Percentiles rank a stretch among this genome's conserved stretches.
phyloP scores from a whole-genome alignment of 2,329 filamentous ascomycete species.

The Fusarium pseudonygamai region DNA sequence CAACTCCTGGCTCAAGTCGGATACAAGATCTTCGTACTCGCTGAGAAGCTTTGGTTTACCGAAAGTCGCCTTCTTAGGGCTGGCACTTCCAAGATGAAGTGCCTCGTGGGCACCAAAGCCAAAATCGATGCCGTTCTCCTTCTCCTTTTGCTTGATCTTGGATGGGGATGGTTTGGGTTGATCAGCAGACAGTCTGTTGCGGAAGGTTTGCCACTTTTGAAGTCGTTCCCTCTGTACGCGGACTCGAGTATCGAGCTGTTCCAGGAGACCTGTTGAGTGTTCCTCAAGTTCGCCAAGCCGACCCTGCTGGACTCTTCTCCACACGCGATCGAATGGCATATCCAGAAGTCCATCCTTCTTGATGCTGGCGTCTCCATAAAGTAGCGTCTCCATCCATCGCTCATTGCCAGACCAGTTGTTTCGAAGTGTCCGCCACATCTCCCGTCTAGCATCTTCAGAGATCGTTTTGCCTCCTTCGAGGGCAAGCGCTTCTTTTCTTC shows the following conservation, averaged over 20 bases:
- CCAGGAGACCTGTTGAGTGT: conserved; percentile 64
- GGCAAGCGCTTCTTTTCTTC: conserved; percentile 59
- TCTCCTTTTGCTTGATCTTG: conserved; percentile 35
- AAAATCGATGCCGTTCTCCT: conserved; percentile 60
- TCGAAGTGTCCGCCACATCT: conserved; percentile 68
- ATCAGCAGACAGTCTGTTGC: conserved; percentile 57
- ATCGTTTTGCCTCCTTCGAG: conserved; percentile 47
- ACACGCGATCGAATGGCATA: conserved; percentile 75
- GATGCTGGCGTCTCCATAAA: conserved; percentile 70
- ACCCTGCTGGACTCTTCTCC: conserved; percentile 71
- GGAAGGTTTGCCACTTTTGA: conserved; percentile 77
- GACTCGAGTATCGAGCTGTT: conserved; percentile 76
- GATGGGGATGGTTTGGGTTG: conserved; percentile 33
- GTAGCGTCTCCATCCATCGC: conserved; percentile 75
- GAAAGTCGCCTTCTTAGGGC: conserved; percentile 41
- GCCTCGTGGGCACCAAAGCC: conserved; percentile 63
- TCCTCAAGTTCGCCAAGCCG: conserved; percentile 66
- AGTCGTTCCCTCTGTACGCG: conserved; percentile 73
- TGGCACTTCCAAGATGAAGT: conserved; percentile 54
- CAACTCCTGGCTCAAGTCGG: conserved; percentile 55
- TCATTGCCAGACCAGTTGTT: conserved; percentile 84
- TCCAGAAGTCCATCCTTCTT: conserved; percentile 71
- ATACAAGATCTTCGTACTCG: conserved; percentile 57
- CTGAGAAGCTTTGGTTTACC: conserved; percentile 43
- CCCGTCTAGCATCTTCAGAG: conserved; percentile 54